A percentile compares a stretch with the other conserved stretches of the same genome.
These are phyloP conservation scores for Aspergillus brasiliensis DNA, from an alignment of 2,329 filamentous ascomycete species.

Conservation along the genomic window DNA sequence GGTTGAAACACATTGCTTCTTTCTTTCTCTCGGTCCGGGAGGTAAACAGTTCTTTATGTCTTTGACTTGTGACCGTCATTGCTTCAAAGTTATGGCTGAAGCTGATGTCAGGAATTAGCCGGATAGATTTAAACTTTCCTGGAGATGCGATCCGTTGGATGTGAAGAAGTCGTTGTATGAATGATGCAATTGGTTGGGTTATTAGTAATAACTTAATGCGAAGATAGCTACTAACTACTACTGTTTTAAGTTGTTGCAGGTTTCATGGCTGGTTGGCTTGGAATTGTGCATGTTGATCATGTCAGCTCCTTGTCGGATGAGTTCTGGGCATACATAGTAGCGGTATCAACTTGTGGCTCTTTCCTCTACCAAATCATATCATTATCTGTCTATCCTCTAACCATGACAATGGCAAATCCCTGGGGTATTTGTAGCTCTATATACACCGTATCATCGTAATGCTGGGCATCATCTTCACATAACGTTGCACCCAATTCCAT, in stretches of 20 bases:
- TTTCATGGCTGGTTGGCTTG: too few relatives aligned
- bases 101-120: neutral
- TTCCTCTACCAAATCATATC: neutral
- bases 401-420: neutral
- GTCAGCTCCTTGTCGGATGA: neutral
- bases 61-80: neutral
- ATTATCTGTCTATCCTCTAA: neutral
- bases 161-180: neutral
- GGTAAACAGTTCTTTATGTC: neutral
- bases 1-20: neutral
- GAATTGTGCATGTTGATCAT: neutral
- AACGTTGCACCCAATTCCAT: slow-evolving; percentile 81
- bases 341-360: neutral
- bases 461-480: slow-evolving; percentile 63
- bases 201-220: neutral
- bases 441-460: slow-evolving; percentile 19
- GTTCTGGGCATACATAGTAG: neutral
- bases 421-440: slow-evolving; percentile 15
- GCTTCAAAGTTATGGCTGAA: too few relatives aligned
- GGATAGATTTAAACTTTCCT: neutral
- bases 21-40: neutral
- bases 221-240: too few relatives aligned
- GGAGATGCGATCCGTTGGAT: neutral
- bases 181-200: neutral
- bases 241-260: too few relatives aligned